These are phyloP conservation scores for Myxozyma sirexii DNA, from an alignment of 805 yeast species.

Conservation along the genomic window DNA sequence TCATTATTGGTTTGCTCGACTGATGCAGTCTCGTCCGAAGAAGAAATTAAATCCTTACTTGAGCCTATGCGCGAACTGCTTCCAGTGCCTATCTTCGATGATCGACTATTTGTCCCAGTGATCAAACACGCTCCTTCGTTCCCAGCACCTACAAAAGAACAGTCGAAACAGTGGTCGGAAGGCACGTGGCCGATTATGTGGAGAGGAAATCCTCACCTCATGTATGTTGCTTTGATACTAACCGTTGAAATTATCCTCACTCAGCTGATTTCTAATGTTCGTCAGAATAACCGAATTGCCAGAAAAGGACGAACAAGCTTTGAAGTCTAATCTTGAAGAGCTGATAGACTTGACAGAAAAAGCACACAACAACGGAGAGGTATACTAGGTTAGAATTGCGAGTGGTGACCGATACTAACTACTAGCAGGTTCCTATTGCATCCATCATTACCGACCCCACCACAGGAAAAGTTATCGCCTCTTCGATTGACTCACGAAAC, in stretches of 20 bases:
- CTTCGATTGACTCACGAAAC: constrained; percentile 48
- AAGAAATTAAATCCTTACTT: constrained; percentile 39
- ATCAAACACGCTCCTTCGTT: constrained; percentile 54
- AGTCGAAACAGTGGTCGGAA: constrained; percentile 64
- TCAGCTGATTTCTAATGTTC: constrained; percentile 51
- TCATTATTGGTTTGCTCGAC: constrained; percentile 54
- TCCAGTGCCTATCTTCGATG: not conserved
- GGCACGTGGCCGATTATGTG: constrained; percentile 86
- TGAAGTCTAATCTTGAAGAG: constrained; percentile 42
- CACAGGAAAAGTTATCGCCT: constrained; percentile 47
- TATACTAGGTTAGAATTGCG: constrained; percentile 8
- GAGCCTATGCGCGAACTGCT: constrained; percentile 14
- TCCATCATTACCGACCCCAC: constrained; percentile 67
- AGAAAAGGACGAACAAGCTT: constrained; percentile 51
- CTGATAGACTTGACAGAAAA: constrained; percentile 39
- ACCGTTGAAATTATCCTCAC: not conserved
- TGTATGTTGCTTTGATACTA: constrained; percentile 25
- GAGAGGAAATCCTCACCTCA: constrained; percentile 78
- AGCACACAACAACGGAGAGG: constrained; percentile 23
- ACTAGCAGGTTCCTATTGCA: constrained; percentile 53
- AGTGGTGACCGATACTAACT: no score
- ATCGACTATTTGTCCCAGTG: constrained; percentile 15
- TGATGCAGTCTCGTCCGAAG: constrained; percentile 40
- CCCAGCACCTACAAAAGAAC: constrained; percentile 73
- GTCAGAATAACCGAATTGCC: constrained; percentile 54